Base-by-base conservation (phyloP, 148 eudicot species). In the Arbutus unedo region DNA sequence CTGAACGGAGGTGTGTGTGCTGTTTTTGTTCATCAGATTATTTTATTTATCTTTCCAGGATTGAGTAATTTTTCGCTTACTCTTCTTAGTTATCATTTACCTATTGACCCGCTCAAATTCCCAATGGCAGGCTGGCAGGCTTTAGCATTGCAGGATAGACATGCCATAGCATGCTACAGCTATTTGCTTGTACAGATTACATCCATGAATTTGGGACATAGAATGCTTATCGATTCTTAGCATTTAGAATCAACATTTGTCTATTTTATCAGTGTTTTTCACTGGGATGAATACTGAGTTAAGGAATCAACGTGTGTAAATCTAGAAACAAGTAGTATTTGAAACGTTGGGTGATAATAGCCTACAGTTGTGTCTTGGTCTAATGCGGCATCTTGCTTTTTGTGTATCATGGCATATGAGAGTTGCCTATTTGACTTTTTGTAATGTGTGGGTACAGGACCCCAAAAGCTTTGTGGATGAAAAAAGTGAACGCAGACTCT, bases 401-500 rank as follows among this genome's bases (percentile, higher is more conserved):
- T 53, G 38, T 31, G 38, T 31, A 31, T 31, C 38, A 31, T 31
- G 38, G 38, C 38, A 31, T 31, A 68, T 38, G 31, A 51, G 56
- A 50, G 18, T 51, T 38, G 25, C 77, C 56, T 3, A 62, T 62
- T 64, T 21, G 56, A 51, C 45, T 64, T 50, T 64, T 70, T 67
- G 77, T 67, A 6, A 41, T 80, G 16, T 60, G 2, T 74, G 55
- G 53, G 57, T 82, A 82, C 89, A 95, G 98, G 91, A 89, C 80
- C 79, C 84, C 7, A 83, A 68, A 82, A 53, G 82, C 59, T 66
- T 70, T 31, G 85, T 14, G 51, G 93, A 89, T 76, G 97, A 92
- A 77, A 91, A 85, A 51, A 83, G 84, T 79, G 98, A 92, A 70
- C 85, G 90, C 88, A 90, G 94, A 83, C 88, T 95, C 23, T 95